Base-by-base conservation (phyloP, 192 early-diverging fungal genomes). In the Rhizophagus prolifer region DNA sequence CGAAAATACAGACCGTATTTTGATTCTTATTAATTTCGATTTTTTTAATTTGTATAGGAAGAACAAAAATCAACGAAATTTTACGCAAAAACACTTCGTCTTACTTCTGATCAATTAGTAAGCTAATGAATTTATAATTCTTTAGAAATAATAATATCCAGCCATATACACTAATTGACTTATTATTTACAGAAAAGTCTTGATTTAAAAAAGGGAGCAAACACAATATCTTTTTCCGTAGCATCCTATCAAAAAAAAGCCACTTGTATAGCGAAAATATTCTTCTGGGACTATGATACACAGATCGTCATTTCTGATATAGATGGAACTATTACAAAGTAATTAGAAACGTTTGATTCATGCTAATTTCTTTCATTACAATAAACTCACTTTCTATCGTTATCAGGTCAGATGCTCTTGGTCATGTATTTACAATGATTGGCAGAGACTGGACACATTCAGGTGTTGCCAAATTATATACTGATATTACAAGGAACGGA, bases 391-490 rank as follows among this genome's bases (percentile, higher is more conserved):
- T 31, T 69, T 23, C 3, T 25, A 13, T 10, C 8, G 13, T 13
- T 28, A 28, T 67, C 41, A 76, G 75, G 46, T 97, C 95, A 0
- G 97, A 99, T 80, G 95, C 92, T 4, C 83, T 99, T 61, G 97
- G 97, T 7, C 97, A 99, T 78, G 86, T 99, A 14, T 97, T 96
- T 83, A 95, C 96, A 47, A 96, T 96, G 93, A 93, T 98, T 28
- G 97, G 97, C 58, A 91, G 90, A 82, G 97, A 99, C 82, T 99
- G 97, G 97, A 99, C 96, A 1, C 97, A 99, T 82, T 87, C 87
- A 14, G 97, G 97, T 41, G 95, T 99, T 25, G 97, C 97, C 58
- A 96, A 94, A 81, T 86, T 99, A 58, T 99, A 96, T 78, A 96
- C 95, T 4, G 96, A 96, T 80, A 96, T 99, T 77, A 80, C 80